These are phyloP conservation scores for Themeda triandra DNA, from an alignment of 176 grass and related monocot species.

Conservation along the genomic window DNA sequence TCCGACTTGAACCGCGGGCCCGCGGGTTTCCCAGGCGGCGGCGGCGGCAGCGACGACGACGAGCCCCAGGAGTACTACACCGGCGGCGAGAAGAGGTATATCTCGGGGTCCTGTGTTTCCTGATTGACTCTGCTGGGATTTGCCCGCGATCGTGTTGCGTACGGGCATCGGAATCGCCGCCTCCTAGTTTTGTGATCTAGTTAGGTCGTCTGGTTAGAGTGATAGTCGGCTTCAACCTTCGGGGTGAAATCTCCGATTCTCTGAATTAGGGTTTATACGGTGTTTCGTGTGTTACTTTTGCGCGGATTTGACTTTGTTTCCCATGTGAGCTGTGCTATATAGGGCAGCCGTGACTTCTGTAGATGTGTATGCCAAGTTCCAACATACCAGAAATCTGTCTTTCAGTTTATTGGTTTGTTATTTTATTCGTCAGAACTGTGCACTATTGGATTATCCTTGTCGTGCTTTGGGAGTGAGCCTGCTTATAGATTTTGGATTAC, in stretches of 20 bases:
- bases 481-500: background rate
- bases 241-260: background rate
- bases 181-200: background rate
- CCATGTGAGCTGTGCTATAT: background rate
- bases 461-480: background rate
- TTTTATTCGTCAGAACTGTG: background rate
- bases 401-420: background rate
- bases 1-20: slow-evolving; percentile 75
- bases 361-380: background rate
- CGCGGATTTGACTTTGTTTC: background rate
- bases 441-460: background rate
- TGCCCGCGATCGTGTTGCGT: background rate
- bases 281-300: background rate
- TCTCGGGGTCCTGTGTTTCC: background rate
- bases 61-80: slow-evolving; percentile 97
- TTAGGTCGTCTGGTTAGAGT: background rate
- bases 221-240: too few relatives aligned
- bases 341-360: background rate
- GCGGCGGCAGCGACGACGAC: slow-evolving; percentile 62
- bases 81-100: slow-evolving; percentile 91
- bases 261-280: background rate
- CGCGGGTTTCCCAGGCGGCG: slow-evolving; percentile 36
- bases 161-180: slow-evolving; percentile 7
- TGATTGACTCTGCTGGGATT: background rate
- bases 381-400: background rate